phyloP scores from a whole-genome alignment of 345 rosid species.

The Gossypium rotundifolium region DNA sequence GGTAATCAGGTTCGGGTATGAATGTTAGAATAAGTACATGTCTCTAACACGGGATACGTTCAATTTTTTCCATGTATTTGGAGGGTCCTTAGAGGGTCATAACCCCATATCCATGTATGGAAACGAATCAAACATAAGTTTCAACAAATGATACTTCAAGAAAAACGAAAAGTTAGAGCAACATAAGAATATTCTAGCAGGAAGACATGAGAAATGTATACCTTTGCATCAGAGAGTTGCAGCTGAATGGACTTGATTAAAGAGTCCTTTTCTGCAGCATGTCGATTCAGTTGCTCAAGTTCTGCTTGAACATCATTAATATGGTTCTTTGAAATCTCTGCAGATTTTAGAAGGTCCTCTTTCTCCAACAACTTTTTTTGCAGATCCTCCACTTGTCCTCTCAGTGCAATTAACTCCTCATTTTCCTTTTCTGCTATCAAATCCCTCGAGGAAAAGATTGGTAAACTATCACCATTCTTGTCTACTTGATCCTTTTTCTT shows the following conservation, averaged over 20 bases:
- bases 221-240: constrained; percentile 89
- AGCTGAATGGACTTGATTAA: constrained; percentile 57
- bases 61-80: background rate
- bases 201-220: constrained; percentile 9
- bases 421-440: constrained; percentile 44
- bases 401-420: constrained; percentile 56
- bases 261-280: constrained; percentile 59
- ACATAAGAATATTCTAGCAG: background rate
- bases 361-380: constrained; percentile 62
- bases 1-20: background rate
- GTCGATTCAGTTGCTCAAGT: constrained; percentile 53
- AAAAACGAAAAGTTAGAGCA: background rate
- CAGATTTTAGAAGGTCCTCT: constrained; percentile 73
- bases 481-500: constrained; percentile 63
- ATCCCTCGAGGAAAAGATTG: constrained; percentile 42
- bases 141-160: background rate
- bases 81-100: background rate
- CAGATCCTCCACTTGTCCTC: constrained; percentile 68
- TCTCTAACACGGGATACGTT: background rate
- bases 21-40: background rate
- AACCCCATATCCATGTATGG: background rate
- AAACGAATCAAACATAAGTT: background rate
- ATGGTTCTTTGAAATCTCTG: constrained; percentile 47
- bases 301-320: constrained; percentile 38
- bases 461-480: constrained; percentile 32